Evolutionary conservation across 176 grass and related monocot species (phyloP), one percentile per base, ranked within the genome.

Genomic region (Zoysia pacifica): DNA sequence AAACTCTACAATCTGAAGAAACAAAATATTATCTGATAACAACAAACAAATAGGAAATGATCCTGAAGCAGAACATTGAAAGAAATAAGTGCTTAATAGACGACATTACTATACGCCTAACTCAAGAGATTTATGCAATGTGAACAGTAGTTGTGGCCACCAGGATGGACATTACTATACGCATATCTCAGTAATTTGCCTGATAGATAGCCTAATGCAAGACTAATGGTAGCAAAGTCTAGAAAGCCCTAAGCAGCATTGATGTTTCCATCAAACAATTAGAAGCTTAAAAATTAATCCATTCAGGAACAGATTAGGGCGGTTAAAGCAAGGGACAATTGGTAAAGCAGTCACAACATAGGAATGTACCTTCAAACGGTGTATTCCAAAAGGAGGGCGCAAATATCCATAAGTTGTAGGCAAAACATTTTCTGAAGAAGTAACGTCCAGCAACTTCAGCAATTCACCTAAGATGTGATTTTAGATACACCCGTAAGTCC

Each of bases 321-420:
- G 14, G 14, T 55, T 55, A 16, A 55, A 15, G 14, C 52, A 55
- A 53, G 18, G 52, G 52, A 55, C 4, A 55, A 18, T 55, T 18
- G 14, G 15, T 55, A 79, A 84, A 79, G 20, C 36, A 53, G 15
- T 82, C 41, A 69, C n/a, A 79, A 45, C 35, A 69, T 64, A 74
- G 48, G 58, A 44, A 41, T 14, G 76, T 83, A 98, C 96, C 90
- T 99, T 99, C 81, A 99, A 65, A 56, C 93, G 88, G 69, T 96
- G 93, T 71, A 96, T 99, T 58, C 93, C 97, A 40, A 99, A 89
- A 58, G 97, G 97, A 73, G 97, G 93, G 42, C 85, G 77, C 40
- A 99, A 83, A 52, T 14, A 90, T 59, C 97, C 97, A 47, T 99
- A 99, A 39, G 97, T 96, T 19, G 93, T 99, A 79, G 84, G 92